A percentile compares a stretch with the other conserved stretches of the same genome.
Evolutionary conservation across 2,329 filamentous ascomycete genomes (phyloP).

Genomic region (Aureobasidium lini): DNA sequence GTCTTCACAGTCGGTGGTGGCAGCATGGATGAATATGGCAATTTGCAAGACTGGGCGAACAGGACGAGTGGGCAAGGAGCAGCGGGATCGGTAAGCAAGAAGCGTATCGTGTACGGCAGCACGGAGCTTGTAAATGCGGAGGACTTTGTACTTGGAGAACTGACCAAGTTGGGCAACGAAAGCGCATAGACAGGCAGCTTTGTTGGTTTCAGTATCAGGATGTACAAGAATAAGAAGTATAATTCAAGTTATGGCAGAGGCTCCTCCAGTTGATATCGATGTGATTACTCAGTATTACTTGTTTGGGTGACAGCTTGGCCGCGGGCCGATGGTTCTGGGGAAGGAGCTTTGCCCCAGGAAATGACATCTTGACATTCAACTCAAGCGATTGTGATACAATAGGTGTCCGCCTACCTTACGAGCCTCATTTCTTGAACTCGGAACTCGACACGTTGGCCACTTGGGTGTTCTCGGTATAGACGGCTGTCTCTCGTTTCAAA

Average conservation of each 20-base stretch:
- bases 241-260: neutral
- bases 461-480: neutral
- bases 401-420: neutral
- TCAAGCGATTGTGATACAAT: neutral
- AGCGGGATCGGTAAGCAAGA: slow-evolving; percentile 51
- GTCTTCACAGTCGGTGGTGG: slow-evolving; percentile 61
- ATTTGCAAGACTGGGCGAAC: slow-evolving; percentile 90
- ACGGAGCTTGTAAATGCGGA: slow-evolving; percentile 64
- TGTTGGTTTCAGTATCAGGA: neutral
- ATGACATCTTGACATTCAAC: neutral
- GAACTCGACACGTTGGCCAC: neutral
- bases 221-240: neutral
- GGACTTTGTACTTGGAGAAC: slow-evolving; percentile 52
- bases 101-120: slow-evolving; percentile 87
- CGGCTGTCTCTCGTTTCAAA: neutral
- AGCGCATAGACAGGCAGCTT: slow-evolving; percentile 28
- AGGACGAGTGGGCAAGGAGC: slow-evolving; percentile 56
- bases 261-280: neutral
- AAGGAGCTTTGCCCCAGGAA: neutral
- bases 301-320: neutral
- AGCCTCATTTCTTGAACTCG: neutral
- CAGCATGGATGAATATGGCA: slow-evolving; percentile 98
- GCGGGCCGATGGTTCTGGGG: neutral
- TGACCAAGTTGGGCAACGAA: slow-evolving; percentile 51
- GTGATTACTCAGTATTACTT: neutral